A percentile compares a stretch with the other conserved stretches of the same genome.
Conservation (phyloP, 2,329 filamentous ascomycete species). For the Rutstroemia sp. region DNA sequence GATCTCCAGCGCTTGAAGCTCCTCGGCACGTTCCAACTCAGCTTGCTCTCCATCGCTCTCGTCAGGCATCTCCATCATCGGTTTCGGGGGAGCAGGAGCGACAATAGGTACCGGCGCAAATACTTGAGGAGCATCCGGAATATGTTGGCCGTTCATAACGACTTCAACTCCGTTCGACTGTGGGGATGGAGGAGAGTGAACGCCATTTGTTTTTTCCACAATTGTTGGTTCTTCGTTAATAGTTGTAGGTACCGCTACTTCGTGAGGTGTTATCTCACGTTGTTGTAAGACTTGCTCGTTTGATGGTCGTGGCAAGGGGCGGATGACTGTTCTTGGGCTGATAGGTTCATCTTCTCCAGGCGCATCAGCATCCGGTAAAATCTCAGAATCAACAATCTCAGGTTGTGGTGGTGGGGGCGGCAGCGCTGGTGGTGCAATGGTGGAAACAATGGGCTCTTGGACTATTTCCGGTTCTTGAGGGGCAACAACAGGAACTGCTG, state of each 20-base stretch:
- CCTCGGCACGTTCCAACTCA: conserved; percentile 13
- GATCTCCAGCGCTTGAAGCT: conserved; percentile 14
- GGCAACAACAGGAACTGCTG: no score
- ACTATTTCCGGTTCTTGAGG: no score
- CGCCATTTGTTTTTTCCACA: background rate
- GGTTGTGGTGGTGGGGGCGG: background rate
- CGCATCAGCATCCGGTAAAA: conserved; percentile 1
- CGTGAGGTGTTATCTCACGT: background rate
- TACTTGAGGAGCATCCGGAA: background rate
- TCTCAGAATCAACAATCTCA: background rate
- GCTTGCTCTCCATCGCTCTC: conserved; percentile 19
- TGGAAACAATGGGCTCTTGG: no score
- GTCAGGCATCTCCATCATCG: conserved; percentile 8
- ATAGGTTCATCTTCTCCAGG: background rate
- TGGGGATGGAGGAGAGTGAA: background rate
- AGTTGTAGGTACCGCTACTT: background rate
- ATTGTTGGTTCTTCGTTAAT: background rate
- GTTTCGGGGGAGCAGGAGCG: conserved; percentile 2
- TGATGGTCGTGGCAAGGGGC: background rate
- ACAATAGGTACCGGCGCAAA: background rate
- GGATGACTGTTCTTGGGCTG: background rate
- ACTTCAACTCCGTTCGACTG: no score
- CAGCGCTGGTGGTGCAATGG: background rate
- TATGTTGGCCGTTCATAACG: background rate
- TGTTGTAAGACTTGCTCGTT: background rate